Percentiles rank a stretch among this genome's conserved stretches.
These are phyloP conservation scores for bread wheat (Triticum aestivum) DNA, from an alignment of 176 grass and related monocot species.

Conservation along the genomic window IWGSC_CS_RefSeq_v2.1 NC_057809.1:492638001-492638500, in stretches of 20 bases:
- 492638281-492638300: slow-evolving; percentile 16
- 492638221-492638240: slow-evolving; percentile 85
- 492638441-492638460: background rate
- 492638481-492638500: background rate
- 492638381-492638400: slow-evolving; percentile 64
- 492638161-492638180: slow-evolving; percentile 79
- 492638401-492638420: slow-evolving; percentile 73
- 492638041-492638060: slow-evolving; percentile 82
- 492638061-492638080: slow-evolving; percentile 86
- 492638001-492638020: background rate
- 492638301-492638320: background rate
- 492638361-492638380: slow-evolving; percentile 67
- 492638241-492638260: slow-evolving; percentile 93
- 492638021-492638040: slow-evolving; percentile 54
- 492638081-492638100: slow-evolving; percentile 68
- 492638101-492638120: slow-evolving; percentile 45
- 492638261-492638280: slow-evolving; percentile 78
- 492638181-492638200: slow-evolving; percentile 84
- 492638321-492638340: slow-evolving; percentile 19
- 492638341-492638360: slow-evolving; percentile 27
- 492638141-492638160: slow-evolving; percentile 64
- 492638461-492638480: slow-evolving; percentile 4
- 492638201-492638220: slow-evolving; percentile 75
- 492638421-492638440: slow-evolving; percentile 97
- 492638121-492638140: slow-evolving; percentile 57